Base-by-base conservation (phyloP, 2,329 filamentous ascomycete genomes). In the Calonectria naviculata region DNA sequence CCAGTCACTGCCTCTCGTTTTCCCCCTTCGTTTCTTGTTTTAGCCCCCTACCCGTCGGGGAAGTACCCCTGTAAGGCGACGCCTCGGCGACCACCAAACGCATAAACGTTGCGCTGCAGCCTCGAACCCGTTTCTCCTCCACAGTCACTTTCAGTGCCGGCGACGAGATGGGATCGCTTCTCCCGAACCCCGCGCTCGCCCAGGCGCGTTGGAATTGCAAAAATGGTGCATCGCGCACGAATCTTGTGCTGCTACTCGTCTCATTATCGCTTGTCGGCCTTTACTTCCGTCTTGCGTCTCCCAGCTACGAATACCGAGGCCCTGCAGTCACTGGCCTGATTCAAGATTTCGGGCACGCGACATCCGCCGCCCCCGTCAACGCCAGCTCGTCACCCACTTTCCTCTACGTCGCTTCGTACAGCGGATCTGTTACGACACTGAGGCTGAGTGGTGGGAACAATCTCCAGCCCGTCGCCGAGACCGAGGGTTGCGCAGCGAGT, bases 381-480 rank as follows among this genome's bases (percentile, higher is more conserved):
- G 24, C 36, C 21, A 21, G 21, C 44, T 46, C 67, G 19, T 46
- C 70, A 10, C 29, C 19, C 31, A 60, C 42, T 15, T 31, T 75
- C 6, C 83, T 89, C 68, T 88, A 87, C 77, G 86, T 85, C 58
- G 81, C 87, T 1, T 87, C 87, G 8, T 89, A 88, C 80, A 81
- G 82, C 69, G 87, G 87, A 68, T 82, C 81, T 54, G 77, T 89
- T 73, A 87, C 85, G 24, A 87, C 86, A n/a, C 82, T 89, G 62
- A 83, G 85, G 71, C 79, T 88, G 68, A 84, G 79, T 1, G 34
- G 61, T 26, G 64, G 64, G 24, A 74, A 73, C 65, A 56, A 73
- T 24, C 84, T 91, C 70, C 80, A 83, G 74, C 77, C 81, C 24
- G 80, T 87, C 21, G 84, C 84, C 63, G 80, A 81, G 4, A 84